phyloP scores from a whole-genome alignment of 164 flowering plant genomes.

The Dillenia suffruticosa region DNA sequence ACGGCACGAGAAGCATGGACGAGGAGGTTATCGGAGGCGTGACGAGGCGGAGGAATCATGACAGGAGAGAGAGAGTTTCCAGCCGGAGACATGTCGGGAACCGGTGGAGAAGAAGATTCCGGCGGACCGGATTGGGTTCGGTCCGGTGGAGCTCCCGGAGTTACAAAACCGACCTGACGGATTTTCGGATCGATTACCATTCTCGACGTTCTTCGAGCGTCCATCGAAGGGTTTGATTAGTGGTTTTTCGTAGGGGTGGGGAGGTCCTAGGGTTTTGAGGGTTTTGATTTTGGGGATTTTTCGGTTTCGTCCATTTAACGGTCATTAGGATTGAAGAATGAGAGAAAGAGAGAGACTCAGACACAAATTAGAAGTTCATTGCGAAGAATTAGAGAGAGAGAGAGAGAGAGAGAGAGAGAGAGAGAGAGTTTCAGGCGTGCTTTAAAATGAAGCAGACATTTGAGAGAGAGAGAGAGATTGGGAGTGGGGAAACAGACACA shows the following conservation, averaged over 20 bases:
- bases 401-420: no score
- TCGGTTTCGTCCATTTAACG: slow-evolving; percentile 8
- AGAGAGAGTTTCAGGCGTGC: no score
- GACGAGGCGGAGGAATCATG: slow-evolving; percentile 74
- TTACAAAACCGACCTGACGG: slow-evolving; percentile 76
- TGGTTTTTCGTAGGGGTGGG: neutral
- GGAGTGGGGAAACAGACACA: no score
- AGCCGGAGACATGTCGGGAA: slow-evolving; percentile 35
- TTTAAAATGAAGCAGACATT: no score
- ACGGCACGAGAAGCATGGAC: slow-evolving; percentile 20
- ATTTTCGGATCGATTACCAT: slow-evolving; percentile 67
- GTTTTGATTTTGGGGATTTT: neutral
- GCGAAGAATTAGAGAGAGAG: no score
- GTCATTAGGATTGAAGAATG: no score
- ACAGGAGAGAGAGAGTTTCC: slow-evolving; percentile 68
- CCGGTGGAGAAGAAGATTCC: slow-evolving; percentile 30
- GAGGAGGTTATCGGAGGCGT: slow-evolving; percentile 38
- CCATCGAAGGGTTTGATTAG: slow-evolving; percentile 29
- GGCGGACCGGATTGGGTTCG: slow-evolving; percentile 38
- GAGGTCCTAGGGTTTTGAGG: slow-evolving; percentile 7
- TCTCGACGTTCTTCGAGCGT: slow-evolving; percentile 42
- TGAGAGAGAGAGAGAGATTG: no score
- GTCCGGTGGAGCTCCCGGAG: slow-evolving; percentile 44
- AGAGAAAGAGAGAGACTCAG: no score
- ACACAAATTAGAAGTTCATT: no score